Base-by-base conservation (phyloP, 2,329 filamentous ascomycete species). In the Colletotrichum filicis region DNA sequence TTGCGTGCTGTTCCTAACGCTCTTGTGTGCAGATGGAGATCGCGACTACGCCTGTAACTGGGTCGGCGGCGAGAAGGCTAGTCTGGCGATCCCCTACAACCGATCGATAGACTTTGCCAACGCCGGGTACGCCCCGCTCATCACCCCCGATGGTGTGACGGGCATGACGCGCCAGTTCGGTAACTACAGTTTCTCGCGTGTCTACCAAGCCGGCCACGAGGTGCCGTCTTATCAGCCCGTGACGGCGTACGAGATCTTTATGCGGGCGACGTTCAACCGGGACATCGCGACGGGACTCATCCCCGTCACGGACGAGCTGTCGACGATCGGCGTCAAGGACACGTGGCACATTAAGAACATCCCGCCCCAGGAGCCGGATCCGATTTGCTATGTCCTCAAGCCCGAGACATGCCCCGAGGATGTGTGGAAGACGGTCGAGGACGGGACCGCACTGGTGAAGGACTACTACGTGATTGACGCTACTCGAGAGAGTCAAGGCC, bases 91-190 rank as follows among this genome's bases (percentile, higher is more conserved):
- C 2, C 81, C 86, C 26, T 70, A 76, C 61, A 32, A 65, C 22
- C 82, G 84, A 8, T 81, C 83, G 37, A 77, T 85, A 57, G 77
- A 77, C 14, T 93, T 93, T 78, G 83, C 85, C 5, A 78, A 83
- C 0, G 90, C 92, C 1, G 92, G 92, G 1, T 95, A 94, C 79
- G 87, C 88, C 0, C 88, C 91, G 16, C 88, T 95, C 70, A 82
- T 89, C 12, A 88, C 91, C 19, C 91, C 92, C 76, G 85, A 87
- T 7, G 91, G 91, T 81, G 87, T 89, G 78, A 91, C 87, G n/a
- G 93, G 93, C 1, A 88, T 90, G 74, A 92, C 93, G 0, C 87
- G 92, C 1, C 92, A 94, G 78, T 90, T 89, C 76, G 92, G 92
- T 16, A 94, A 94, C 76, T 86, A 91, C 74, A 89, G 87, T 12